These are phyloP conservation scores for Porpolomopsis calyptriformis DNA, from an alignment of 768 basidiomycete genomes.

Conservation along the genomic window DNA sequence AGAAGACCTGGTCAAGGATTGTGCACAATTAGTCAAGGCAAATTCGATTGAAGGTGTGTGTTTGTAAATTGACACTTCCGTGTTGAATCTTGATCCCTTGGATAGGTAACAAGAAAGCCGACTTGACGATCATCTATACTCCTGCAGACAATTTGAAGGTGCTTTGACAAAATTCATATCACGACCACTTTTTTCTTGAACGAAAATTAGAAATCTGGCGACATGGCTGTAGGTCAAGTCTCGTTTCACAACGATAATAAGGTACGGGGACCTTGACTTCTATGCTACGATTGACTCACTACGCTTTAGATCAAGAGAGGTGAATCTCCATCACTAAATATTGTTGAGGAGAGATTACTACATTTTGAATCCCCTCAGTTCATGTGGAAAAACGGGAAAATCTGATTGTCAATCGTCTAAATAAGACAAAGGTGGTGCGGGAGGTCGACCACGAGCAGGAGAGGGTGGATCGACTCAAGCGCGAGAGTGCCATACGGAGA, in stretches of 20 bases:
- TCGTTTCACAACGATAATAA: constrained; percentile 88
- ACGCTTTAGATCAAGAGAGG: constrained; percentile 10
- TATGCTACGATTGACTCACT: background rate
- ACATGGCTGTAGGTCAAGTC: constrained; percentile 95
- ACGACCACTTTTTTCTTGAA: background rate
- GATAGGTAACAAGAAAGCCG: constrained; percentile 93
- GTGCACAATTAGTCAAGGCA: constrained; percentile 93
- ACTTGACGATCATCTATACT: constrained; percentile 88
- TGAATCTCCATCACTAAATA: background rate
- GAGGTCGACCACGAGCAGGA: constrained; percentile 90
- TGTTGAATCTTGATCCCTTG: background rate
- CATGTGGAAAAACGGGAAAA: constrained; percentile 79
- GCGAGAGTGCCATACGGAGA: constrained; percentile 56
- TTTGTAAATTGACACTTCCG: background rate
- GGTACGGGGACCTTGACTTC: constrained; percentile 29
- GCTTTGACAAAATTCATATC: constrained; percentile 6
- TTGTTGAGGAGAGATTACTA: too few relatives aligned
- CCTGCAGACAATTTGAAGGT: constrained; percentile 91
- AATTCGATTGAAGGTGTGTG: constrained; percentile 86
- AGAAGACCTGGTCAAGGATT: constrained; percentile 63
- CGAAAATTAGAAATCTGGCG: constrained; percentile 77
- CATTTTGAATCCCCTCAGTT: constrained; percentile 31
- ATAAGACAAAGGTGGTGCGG: constrained; percentile 82
- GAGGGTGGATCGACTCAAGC: constrained; percentile 67
- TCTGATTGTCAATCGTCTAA: constrained; percentile 79